Base-by-base conservation (phyloP, 139 green algal species). In the Zygnema circumcarinatum region DNA sequence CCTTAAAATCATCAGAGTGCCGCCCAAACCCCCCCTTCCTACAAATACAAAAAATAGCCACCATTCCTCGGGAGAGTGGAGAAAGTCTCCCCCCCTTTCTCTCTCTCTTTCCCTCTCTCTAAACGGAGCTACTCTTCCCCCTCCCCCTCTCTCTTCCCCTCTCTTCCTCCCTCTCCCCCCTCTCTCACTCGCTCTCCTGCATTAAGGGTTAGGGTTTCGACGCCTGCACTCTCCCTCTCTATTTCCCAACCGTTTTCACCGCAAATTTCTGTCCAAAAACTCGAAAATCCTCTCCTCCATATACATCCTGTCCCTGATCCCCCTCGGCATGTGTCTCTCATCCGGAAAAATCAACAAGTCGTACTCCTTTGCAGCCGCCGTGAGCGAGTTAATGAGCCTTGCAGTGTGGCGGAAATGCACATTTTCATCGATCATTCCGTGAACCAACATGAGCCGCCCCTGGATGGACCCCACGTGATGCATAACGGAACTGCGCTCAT, bases 391-490 rank as follows among this genome's bases (percentile, higher is more conserved):
- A 33, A 92, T 56, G 22, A 92, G 79, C 2, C 88, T 67, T 2
- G 72, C 81, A 73, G 89, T 91, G 81, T 93, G 89, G 22, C 85
- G 42, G 31, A 93, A 92, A 67, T 93, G 91, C 53, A 93, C 91
- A 56, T 93, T 93, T 67, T 93, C 91, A 67, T 93, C 91, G 32
- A 93, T 88, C 90, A 93, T 90, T 29, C 91, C 91, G 47, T 93
- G 91, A 35, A 93, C 80, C 7, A 93, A 38, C 53, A 93, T 41
- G 47, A 93, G 75, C 36, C 73, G 80, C 32, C 88, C 88, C 0
- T 67, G 69, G 16, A 92, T 92, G 1, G 67, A 38, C 11, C 29
- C 52, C 20, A 90, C 78, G 62, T 90, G 72, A 29, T 72, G 42
- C 89, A 93, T 88, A 2, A 93, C 90, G 21, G 67, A 78, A 84